Evolutionary conservation across 2,329 filamentous ascomycete genomes (phyloP).

Genomic region (Cytospora piceicola): DNA sequence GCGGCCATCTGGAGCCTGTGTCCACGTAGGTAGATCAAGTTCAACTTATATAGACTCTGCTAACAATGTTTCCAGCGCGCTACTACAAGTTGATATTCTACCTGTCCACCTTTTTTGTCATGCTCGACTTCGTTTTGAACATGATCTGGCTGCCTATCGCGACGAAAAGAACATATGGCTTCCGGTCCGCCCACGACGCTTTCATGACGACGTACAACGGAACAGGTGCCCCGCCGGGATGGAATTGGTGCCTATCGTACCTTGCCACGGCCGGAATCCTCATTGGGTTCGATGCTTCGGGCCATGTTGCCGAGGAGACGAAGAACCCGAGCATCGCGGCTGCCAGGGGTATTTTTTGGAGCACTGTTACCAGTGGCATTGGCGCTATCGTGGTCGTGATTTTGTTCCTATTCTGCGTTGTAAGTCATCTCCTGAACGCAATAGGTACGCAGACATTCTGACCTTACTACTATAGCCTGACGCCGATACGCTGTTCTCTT

Average conservation of each 20-base stretch:
- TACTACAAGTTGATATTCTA: conserved; percentile 56
- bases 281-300: conserved; percentile 64
- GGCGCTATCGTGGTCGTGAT: conserved; percentile 61
- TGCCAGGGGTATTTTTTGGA: conserved; percentile 63
- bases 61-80: conserved; percentile 39
- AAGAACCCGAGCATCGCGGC: conserved; percentile 60
- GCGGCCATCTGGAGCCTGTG: conserved; percentile 54
- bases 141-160: conserved; percentile 65
- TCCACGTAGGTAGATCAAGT: conserved; percentile 45
- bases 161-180: conserved; percentile 57
- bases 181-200: conserved; percentile 61
- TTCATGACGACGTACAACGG: conserved; percentile 65
- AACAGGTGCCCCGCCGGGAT: conserved; percentile 57
- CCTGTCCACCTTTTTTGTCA: conserved; percentile 52
- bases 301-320: conserved; percentile 65
- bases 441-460: too few relatives aligned
- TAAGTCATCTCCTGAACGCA: conserved; percentile 36
- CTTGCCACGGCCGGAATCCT: conserved; percentile 63
- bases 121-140: conserved; percentile 63
- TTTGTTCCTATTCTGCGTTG: conserved; percentile 61
- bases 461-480: conserved; percentile 46
- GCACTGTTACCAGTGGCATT: conserved; percentile 59
- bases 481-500: conserved; percentile 55
- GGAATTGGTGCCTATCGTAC: conserved; percentile 68
- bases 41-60: neutral